Evolutionary conservation across 2,329 filamentous ascomycete genomes (phyloP).

Genomic region (Stagonosporopsis vannaccii): DNA sequence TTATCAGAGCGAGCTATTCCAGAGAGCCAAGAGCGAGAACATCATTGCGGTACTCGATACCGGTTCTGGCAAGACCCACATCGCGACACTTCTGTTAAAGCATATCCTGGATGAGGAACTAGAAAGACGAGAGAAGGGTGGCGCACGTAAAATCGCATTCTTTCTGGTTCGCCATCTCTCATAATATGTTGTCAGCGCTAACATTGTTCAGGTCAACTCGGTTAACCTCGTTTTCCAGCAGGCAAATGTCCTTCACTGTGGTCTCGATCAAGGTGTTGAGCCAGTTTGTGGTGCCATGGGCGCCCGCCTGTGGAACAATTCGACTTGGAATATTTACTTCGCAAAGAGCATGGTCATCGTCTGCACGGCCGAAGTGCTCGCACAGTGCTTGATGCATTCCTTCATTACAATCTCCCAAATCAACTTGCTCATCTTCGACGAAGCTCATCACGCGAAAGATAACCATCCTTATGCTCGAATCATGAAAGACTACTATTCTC

Average conservation of each 20-base stretch:
- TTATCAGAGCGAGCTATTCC: slow-evolving; percentile 91
- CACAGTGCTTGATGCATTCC: slow-evolving; percentile 77
- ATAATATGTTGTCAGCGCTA: not conserved
- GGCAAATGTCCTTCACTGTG: slow-evolving; percentile 78
- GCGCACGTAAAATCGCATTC: slow-evolving; percentile 74
- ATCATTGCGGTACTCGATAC: slow-evolving; percentile 93
- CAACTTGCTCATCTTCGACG: slow-evolving; percentile 92
- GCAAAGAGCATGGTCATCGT: slow-evolving; percentile 81
- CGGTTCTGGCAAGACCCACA: slow-evolving; percentile 96
- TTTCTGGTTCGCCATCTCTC: slow-evolving; percentile 69
- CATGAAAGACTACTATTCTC: slow-evolving; percentile 83
- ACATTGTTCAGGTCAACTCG: slow-evolving; percentile 71
- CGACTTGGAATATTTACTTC: slow-evolving; percentile 67
- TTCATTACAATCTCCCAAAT: slow-evolving; percentile 83
- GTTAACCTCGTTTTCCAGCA: slow-evolving; percentile 93
- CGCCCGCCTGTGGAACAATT: slow-evolving; percentile 65
- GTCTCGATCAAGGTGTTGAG: slow-evolving; percentile 77
- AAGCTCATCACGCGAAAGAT: slow-evolving; percentile 95
- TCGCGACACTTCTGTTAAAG: slow-evolving; percentile 83
- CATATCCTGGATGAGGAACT: slow-evolving; percentile 81
- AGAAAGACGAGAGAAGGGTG: slow-evolving; percentile 68
- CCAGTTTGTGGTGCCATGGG: slow-evolving; percentile 77
- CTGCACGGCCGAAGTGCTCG: slow-evolving; percentile 88
- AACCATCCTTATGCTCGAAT: slow-evolving; percentile 89
- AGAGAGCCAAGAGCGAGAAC: slow-evolving; percentile 83